These are phyloP conservation scores for Alternaria metachromatica DNA, from an alignment of 2,329 filamentous ascomycete species.

Conservation along the genomic window DNA sequence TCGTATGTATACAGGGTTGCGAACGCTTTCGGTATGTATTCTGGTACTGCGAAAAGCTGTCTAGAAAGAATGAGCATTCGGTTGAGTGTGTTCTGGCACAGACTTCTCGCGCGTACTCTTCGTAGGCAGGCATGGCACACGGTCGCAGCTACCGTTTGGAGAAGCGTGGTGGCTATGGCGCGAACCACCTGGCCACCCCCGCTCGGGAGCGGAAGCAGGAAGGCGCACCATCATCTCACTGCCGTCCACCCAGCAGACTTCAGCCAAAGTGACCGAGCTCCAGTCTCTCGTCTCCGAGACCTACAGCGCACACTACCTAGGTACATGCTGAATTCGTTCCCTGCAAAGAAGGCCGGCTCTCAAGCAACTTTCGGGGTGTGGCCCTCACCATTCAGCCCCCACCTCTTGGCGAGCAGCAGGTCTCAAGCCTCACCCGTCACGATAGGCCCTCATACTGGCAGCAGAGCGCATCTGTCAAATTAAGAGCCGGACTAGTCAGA, in stretches of 20 bases:
- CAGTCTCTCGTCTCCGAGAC: not conserved
- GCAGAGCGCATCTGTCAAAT: slow-evolving; percentile 14
- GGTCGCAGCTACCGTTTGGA: not conserved
- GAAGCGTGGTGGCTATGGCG: not conserved
- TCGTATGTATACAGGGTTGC: not conserved
- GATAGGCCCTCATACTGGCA: slow-evolving; percentile 4
- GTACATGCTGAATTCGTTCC: not conserved
- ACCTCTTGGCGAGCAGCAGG: not conserved
- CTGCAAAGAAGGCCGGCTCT: not conserved
- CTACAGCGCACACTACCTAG: not conserved
- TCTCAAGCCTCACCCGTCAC: not conserved
- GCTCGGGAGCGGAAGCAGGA: not conserved
- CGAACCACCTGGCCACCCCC: not conserved
- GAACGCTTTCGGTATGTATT: not conserved
- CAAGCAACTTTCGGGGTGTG: not conserved
- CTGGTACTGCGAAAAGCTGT: not conserved
- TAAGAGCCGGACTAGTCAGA: slow-evolving; percentile 20
- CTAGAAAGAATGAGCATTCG: not conserved
- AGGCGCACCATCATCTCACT: not conserved
- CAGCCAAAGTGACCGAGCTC: not conserved
- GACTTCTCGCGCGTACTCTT: not conserved
- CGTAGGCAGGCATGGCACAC: not conserved
- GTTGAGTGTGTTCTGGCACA: not conserved
- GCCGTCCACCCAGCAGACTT: not conserved
- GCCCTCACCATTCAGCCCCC: not conserved